Evolutionary conservation across 2,329 filamentous ascomycete species (phyloP).

Genomic region (Aspergillus pseudonomiae): DNA sequence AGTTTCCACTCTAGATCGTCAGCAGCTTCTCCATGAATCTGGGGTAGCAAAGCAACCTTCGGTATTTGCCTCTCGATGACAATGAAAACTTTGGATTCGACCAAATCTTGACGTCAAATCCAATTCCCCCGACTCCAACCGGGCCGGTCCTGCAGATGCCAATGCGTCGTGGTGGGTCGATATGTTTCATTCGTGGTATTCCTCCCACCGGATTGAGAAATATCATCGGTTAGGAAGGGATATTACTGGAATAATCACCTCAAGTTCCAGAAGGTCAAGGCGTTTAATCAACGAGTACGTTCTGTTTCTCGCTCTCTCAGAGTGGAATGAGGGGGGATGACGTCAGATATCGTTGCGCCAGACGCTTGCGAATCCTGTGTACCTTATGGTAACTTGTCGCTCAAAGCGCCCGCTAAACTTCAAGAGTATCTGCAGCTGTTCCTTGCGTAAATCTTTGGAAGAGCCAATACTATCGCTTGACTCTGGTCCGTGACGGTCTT

Average conservation of each 20-base stretch:
- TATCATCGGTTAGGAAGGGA: background rate
- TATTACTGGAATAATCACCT: background rate
- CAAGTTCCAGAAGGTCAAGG: background rate
- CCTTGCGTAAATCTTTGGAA: background rate
- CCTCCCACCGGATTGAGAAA: background rate
- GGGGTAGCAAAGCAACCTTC: slow-evolving; percentile 11
- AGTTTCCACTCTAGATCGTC: slow-evolving; percentile 28
- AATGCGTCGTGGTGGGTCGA: background rate
- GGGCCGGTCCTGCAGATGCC: slow-evolving; percentile 7
- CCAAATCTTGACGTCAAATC: background rate
- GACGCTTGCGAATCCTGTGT: background rate
- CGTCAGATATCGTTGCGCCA: background rate
- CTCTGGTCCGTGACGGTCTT: too few species aligned
- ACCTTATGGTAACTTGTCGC: background rate
- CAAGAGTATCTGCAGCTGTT: background rate
- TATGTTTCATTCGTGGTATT: background rate
- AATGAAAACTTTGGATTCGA: background rate
- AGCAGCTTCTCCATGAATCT: slow-evolving; percentile 30
- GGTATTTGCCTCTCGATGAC: background rate
- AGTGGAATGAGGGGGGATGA: background rate
- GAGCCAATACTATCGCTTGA: background rate
- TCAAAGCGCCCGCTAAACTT: background rate
- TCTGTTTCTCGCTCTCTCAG: background rate
- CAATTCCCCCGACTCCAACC: background rate
- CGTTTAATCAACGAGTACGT: background rate